Percentiles rank a stretch among this genome's conserved stretches.
Conservation (phyloP, 2,329 filamentous ascomycete genomes). For the Scytalidium lignicola region DNA sequence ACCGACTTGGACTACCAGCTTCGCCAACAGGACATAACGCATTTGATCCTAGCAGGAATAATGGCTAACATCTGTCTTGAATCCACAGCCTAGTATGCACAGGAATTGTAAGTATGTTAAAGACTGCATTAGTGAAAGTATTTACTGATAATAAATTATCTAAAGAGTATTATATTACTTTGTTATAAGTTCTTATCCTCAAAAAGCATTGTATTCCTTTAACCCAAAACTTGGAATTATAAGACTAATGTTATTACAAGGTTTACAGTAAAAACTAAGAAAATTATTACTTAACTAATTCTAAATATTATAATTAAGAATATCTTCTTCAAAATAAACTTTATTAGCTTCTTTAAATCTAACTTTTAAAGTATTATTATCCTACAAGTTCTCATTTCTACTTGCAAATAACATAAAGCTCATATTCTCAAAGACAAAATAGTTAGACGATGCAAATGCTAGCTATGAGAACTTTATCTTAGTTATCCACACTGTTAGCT, state of each 20-base stretch:
- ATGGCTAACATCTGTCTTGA: conserved; percentile 30
- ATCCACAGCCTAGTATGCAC: conserved; percentile 29
- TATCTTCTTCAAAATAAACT: no score
- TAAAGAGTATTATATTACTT: conserved; percentile 19
- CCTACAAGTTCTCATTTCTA: no score
- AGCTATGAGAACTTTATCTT: no score
- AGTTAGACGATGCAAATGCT: no score
- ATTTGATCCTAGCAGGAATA: conserved; percentile 28
- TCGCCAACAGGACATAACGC: conserved; percentile 26
- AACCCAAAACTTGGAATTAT: background rate
- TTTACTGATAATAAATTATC: background rate
- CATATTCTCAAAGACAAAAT: no score
- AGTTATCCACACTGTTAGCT: no score
- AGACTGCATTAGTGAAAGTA: conserved; percentile 1
- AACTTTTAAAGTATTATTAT: no score
- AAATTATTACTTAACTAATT: conserved; percentile 13
- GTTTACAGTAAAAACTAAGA: conserved; percentile 15
- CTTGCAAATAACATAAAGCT: no score
- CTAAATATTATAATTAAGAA: no score
- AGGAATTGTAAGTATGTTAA: conserved; percentile 22
- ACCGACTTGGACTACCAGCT: conserved; percentile 32
- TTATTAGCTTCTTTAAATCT: no score
- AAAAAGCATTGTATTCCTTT: background rate
- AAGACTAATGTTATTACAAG: conserved; percentile 18
- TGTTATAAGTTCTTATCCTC: conserved; percentile 16